Evolutionary conservation across 768 basidiomycete species (phyloP), one percentile per base, ranked within the genome.

Genomic region (Exidia glandulosa): DNA sequence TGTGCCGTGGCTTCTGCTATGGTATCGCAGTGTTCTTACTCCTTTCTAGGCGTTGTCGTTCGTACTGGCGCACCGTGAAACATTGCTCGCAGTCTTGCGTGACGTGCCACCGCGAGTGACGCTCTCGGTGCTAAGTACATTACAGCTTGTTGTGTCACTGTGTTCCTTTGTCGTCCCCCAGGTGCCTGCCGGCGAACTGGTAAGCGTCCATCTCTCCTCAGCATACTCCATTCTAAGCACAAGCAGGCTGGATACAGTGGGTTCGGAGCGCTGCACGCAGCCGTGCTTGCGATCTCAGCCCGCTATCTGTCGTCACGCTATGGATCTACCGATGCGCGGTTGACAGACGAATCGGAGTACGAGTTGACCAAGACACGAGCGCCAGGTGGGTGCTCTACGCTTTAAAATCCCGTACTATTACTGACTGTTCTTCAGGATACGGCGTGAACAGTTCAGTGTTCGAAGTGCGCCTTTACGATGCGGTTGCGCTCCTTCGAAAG

Each of bases 221-320:
- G 37, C 41, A 31, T 19, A 56, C 29, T 60, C 50, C n/a, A 13
- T 48, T 52, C 30, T 57, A 48, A 59, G 6, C 25, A 29, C 55
- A 6, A 59, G 6, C 36, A 36, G 29, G 14, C 5, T 41, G 7
- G 29, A 31, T 31, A 0, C 55, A 84, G 82, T 69, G 88, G 90
- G 3, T 95, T 91, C 66, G 94, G 94, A 2, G 83, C 85, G 0
- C 80, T 95, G 52, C 94, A 98, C 66, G 76, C 83, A 1, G 86
- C 90, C 1, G 81, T 94, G 36, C 75, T 94, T 10, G 77, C 80
- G 19, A 75, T 96, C 4, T 84, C 91, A 0, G 85, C 92, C 29
- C 80, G 81, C 63, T 84, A 81, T 66, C 78, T 94, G 23, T 80
- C 82, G 4, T 75, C 75, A 56, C 80, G 80, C 14, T 77, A 75